Evolutionary conservation across 176 grass and related monocot species (phyloP), one percentile per base, ranked within the genome.

Genomic region (Aegilops tauschii): DNA sequence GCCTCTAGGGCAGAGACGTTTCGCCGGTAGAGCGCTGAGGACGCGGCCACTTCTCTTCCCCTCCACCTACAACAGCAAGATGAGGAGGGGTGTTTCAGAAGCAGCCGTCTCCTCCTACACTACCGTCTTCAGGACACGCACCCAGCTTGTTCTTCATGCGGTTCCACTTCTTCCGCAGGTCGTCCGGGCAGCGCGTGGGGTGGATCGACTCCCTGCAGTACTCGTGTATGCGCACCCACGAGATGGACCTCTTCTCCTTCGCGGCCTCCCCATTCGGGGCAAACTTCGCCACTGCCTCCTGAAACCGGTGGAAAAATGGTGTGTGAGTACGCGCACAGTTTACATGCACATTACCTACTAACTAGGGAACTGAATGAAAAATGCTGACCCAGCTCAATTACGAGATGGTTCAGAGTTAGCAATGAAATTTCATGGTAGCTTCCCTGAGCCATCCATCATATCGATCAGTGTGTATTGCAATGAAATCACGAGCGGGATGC

Each of bases 101-200:
- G 50, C 16, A 54, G 16, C 16, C 5, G 5, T 54, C 50, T 54
- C 50, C 50, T 54, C 50, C 50, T 54, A 54, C 50, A 0, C 50
- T 7, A 0, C 16, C 50, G 50, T 54, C 25, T 76, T 76, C 25
- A 8, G 3, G 73, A 20, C 27, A 4, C 3, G 0, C 66, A 4
- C 50, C 16, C 10, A n/a, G 18, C 61, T 37, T 88, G 84, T 81
- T 92, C 76, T 54, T 90, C 37, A 94, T 92, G 78, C 85, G 80
- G 77, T 90, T 88, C 95, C 95, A 97, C 72, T 97, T 97, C 67
- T 85, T 84, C 50, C 85, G 87, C 50, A 97, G 81, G 85, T 94
- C 95, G 30, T 0, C 7, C 3, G 92, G 88, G 5, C 83, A 70
- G 56, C 95, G 92, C 10, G 61, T 81, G 77, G 6, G 54, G 82